These are phyloP conservation scores for Senna siamea DNA, from an alignment of 306 rosid species.

Conservation along the genomic window DNA sequence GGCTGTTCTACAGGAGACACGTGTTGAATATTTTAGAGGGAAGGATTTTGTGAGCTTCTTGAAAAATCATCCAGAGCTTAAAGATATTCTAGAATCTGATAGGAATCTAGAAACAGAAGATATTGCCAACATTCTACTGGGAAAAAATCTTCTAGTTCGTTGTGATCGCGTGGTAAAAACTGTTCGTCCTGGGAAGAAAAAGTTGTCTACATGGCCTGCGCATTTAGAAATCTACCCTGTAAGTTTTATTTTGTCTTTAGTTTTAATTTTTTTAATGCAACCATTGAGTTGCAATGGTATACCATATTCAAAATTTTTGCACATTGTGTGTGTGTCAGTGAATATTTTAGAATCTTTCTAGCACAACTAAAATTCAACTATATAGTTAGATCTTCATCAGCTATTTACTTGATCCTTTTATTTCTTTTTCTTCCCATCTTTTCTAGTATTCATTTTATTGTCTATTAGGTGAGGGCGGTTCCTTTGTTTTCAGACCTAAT, in stretches of 20 bases:
- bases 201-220: slow-evolving; percentile 97
- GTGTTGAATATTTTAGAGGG: slow-evolving; percentile 94
- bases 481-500: background rate
- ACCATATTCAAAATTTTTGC: background rate
- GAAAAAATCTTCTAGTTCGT: slow-evolving; percentile 81
- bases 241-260: slow-evolving; percentile 30
- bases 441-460: background rate
- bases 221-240: slow-evolving; percentile 92
- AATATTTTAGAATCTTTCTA: background rate
- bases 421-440: background rate
- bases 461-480: background rate
- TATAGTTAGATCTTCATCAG: background rate
- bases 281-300: slow-evolving; percentile 28
- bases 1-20: slow-evolving; percentile 97
- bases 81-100: slow-evolving; percentile 79
- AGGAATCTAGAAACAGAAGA: slow-evolving; percentile 80
- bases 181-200: slow-evolving; percentile 96
- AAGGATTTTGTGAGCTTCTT: slow-evolving; percentile 82
- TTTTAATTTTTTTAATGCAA: slow-evolving; percentile 9
- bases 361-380: background rate
- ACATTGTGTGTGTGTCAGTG: slow-evolving; percentile 10
- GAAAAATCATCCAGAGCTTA: slow-evolving; percentile 82
- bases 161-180: slow-evolving; percentile 98
- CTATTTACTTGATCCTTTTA: background rate
- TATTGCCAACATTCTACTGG: slow-evolving; percentile 68